Base-by-base conservation (phyloP, 2,329 filamentous ascomycete genomes). In the Diplodia sapinea region DNA sequence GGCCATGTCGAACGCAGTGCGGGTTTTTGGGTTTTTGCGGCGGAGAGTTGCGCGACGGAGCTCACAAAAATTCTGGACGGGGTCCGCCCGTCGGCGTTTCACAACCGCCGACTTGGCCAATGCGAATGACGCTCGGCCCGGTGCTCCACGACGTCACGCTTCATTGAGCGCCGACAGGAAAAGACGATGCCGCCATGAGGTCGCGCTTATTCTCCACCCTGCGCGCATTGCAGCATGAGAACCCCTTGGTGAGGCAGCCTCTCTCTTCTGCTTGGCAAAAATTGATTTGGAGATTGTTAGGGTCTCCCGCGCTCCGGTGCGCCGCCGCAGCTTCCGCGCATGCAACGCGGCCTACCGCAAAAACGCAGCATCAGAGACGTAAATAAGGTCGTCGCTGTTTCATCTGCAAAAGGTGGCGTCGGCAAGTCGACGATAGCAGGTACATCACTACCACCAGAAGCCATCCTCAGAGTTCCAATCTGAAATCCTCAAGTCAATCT, bases 331-430 rank as follows among this genome's bases (percentile, higher is more conserved):
- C 86, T 94, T 69, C 90, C 89, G 38, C 89, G 91, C 49, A 88
- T 92, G 83, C 91, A 92, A 80, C 88, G 92, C 65, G 92, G 92
- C 29, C 85, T 96, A 12, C 94, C 95, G 0, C 87, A 93, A 73
- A 89, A 91, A 74, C 87, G 92, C 71, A 89, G 87, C 72, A 96
- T 99, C 72, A 86, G 87, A 31, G 89, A 94, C 77, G 94, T 99
- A 29, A 87, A 88, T 71, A 97, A 96, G 77, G 89, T 97, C n/a
- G 88, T 99, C 68, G 93, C 94, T n/a, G 92, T 99, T 15, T 97
- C 93, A 4, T 98, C 94, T 1, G 95, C 95, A 15, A 99, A 99
- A 77, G 95, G 95, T 2, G 95, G 95, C n/a, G 95, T 99, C 0
- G 95, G 95, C 1, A 99, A 99, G 78, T 97, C 93, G 72, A 99